Conservation (phyloP, 257 asterid genomes). For the Fraxinus cuspidata region DNA sequence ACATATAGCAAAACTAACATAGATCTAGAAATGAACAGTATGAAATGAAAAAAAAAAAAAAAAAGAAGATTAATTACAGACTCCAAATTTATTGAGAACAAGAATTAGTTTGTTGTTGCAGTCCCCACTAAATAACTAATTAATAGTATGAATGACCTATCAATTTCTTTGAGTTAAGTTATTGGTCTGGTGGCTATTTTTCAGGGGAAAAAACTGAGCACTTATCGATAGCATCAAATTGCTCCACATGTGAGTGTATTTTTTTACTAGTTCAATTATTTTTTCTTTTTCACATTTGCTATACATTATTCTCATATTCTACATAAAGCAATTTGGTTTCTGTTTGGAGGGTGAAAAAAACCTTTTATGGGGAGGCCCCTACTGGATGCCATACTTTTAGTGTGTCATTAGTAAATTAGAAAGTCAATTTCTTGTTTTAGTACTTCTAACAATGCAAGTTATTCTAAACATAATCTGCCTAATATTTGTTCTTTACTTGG, state of each 20-base stretch:
- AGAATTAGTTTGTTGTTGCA: neutral
- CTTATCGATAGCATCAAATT: neutral
- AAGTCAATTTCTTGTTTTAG: constrained; percentile 20
- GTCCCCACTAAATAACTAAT: neutral
- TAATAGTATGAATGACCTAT: neutral
- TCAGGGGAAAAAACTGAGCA: neutral
- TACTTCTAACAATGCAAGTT: constrained; percentile 22
- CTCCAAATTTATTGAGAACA: no score
- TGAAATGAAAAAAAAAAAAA: neutral
- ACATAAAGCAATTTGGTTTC: constrained; percentile 11
- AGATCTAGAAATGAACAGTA: neutral
- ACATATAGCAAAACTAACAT: neutral
- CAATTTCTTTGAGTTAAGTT: constrained; percentile 1
- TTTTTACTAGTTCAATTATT: neutral
- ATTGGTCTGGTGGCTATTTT: neutral
- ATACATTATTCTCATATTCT: constrained; percentile 3
- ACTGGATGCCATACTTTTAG: constrained; percentile 23
- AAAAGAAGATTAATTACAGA: no score
- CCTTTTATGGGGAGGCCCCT: constrained; percentile 40
- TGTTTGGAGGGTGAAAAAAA: constrained; percentile 9
- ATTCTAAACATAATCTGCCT: constrained; percentile 41
- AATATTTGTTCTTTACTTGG: constrained; percentile 28
- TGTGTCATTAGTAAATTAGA: constrained; percentile 6
- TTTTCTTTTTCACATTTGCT: constrained; percentile 3
- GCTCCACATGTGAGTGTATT: neutral